Conservation (phyloP, 306 rosid genomes). For the Leucaena leucocephala region DNA sequence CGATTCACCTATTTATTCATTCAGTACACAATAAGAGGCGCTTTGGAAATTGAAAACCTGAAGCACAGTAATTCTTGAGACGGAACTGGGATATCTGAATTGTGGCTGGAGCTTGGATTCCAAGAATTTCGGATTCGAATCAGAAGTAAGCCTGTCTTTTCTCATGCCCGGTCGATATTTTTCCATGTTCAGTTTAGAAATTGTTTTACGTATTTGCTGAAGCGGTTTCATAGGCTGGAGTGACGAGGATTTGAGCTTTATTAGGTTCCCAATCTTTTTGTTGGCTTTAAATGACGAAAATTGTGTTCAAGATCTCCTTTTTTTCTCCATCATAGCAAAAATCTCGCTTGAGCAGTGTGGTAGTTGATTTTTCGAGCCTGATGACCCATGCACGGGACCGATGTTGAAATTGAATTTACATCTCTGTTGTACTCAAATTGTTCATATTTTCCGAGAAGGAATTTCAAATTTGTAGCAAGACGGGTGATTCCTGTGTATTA, state of each 20-base stretch:
- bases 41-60: neutral
- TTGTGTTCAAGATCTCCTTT: constrained; percentile 23
- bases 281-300: constrained; percentile 5
- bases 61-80: neutral
- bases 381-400: neutral
- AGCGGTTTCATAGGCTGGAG: neutral
- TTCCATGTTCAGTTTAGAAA: neutral
- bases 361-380: constrained; percentile 6
- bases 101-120: neutral
- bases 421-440: constrained; percentile 7
- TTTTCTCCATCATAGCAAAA: constrained; percentile 13
- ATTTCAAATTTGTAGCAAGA: neutral
- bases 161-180: neutral
- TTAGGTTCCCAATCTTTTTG: constrained; percentile 26
- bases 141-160: constrained; percentile 31
- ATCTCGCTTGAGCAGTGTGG: neutral
- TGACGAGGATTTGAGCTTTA: constrained; percentile 31
- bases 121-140: neutral
- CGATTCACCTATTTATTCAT: neutral
- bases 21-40: neutral
- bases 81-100: neutral
- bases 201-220: neutral
- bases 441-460: constrained; percentile 13
- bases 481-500: neutral
- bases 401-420: constrained; percentile 2